Evolutionary conservation across 768 basidiomycete genomes (phyloP).

Genomic region (Heimioporus sp.): DNA sequence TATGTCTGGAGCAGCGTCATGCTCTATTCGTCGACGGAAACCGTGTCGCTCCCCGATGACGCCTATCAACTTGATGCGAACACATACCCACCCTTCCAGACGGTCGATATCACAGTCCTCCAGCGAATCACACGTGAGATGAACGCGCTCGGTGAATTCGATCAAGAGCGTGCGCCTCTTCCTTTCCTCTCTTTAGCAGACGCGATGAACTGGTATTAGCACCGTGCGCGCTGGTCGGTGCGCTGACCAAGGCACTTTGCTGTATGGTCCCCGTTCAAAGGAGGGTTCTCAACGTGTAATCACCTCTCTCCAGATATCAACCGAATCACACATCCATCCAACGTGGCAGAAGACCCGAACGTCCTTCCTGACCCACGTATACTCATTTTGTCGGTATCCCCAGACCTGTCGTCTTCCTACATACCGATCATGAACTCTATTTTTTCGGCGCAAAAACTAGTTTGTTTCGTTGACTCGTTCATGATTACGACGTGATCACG

Average conservation of each 20-base stretch:
- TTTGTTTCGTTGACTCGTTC: conserved; percentile 34
- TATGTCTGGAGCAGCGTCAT: conserved; percentile 49
- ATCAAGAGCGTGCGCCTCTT: conserved; percentile 41
- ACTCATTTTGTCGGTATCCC: conserved; percentile 86
- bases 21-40: conserved; percentile 70
- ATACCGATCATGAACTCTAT: conserved; percentile 99
- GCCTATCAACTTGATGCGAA: conserved; percentile 61
- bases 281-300: not conserved
- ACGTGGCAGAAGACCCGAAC: conserved; percentile 31
- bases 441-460: conserved; percentile 97
- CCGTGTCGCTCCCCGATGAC: conserved; percentile 33
- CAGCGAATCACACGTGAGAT: conserved; percentile 61
- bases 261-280: conserved; percentile 46
- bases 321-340: conserved; percentile 41
- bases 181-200: not conserved
- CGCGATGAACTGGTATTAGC: conserved; percentile 31
- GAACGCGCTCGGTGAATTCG: conserved; percentile 45
- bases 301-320: conserved; percentile 60
- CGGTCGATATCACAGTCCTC: conserved; percentile 68
- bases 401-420: conserved; percentile 86
- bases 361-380: conserved; percentile 54
- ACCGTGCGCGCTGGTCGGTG: conserved; percentile 78
- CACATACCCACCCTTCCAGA: conserved; percentile 79
- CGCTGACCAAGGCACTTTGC: conserved; percentile 89
- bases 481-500: conserved; percentile 23